These are phyloP conservation scores for Lactifluus subvellereus DNA, from an alignment of 768 basidiomycete genomes.

Conservation along the genomic window DNA sequence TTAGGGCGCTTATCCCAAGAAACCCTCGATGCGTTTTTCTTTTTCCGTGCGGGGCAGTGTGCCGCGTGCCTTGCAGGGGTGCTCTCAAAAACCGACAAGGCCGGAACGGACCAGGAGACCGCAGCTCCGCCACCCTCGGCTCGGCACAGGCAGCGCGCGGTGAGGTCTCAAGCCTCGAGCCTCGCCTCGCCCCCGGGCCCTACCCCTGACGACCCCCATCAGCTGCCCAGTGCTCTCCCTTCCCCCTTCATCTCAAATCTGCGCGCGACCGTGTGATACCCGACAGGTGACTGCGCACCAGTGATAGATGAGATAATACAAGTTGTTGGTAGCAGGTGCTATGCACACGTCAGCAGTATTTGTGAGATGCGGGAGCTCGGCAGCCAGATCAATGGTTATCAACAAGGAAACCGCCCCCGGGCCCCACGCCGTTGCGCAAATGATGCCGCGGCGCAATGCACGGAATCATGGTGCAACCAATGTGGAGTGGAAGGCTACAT, in stretches of 20 bases:
- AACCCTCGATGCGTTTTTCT: background rate
- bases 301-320: no score
- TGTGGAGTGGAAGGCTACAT: background rate
- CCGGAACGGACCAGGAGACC: slow-evolving; percentile 3
- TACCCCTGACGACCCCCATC: background rate
- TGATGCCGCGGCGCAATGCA: background rate
- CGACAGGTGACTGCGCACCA: background rate
- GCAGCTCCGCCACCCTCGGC: slow-evolving; percentile 3
- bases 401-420: no score
- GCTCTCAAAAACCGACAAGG: slow-evolving; percentile 4
- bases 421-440: no score
- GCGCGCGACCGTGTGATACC: background rate
- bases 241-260: background rate
- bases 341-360: background rate
- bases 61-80: background rate
- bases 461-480: background rate
- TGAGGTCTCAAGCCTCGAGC: no score
- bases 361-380: background rate
- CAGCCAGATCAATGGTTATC: no score
- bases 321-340: no score
- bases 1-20: background rate
- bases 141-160: background rate
- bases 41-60: background rate
- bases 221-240: background rate
- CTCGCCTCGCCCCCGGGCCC: no score